These are phyloP conservation scores for Colletotrichum camelliae DNA, from an alignment of 2,329 filamentous ascomycete species.

Conservation along the genomic window DNA sequence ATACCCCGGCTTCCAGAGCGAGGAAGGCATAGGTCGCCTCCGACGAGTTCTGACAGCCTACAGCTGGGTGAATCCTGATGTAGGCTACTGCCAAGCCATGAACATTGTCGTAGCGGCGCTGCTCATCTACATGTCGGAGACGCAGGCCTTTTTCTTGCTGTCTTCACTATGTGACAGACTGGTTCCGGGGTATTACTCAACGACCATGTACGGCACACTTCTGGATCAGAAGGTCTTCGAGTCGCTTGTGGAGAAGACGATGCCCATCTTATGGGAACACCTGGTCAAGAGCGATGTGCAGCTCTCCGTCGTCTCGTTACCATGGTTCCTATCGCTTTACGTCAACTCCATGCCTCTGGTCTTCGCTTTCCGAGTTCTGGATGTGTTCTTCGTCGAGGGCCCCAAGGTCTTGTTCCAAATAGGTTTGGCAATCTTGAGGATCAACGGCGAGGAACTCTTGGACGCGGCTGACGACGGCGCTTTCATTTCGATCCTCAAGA, in stretches of 20 bases:
- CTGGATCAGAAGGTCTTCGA: slow-evolving; percentile 98
- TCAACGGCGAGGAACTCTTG: slow-evolving; percentile 94
- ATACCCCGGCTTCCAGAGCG: slow-evolving; percentile 95
- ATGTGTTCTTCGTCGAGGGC: slow-evolving; percentile 98
- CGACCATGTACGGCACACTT: slow-evolving; percentile 98
- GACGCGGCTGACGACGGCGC: slow-evolving; percentile 94
- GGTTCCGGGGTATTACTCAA: slow-evolving; percentile 96
- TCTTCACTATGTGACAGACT: slow-evolving; percentile 91
- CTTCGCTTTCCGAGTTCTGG: slow-evolving; percentile 94
- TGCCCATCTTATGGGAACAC: slow-evolving; percentile 98
- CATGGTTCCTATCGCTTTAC: slow-evolving; percentile 97
- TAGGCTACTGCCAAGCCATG: slow-evolving; percentile 99
- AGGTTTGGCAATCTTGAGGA: slow-evolving; percentile 92
- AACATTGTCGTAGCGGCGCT: slow-evolving; percentile 99
- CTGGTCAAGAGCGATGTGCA: slow-evolving; percentile 97
- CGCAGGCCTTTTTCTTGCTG: slow-evolving; percentile 93
- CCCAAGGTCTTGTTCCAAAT: slow-evolving; percentile 98
- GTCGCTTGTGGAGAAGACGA: slow-evolving; percentile 96
- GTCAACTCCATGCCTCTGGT: slow-evolving; percentile 99
- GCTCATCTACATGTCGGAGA: slow-evolving; percentile 97
- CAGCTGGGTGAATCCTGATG: slow-evolving; percentile 94
- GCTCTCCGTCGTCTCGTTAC: slow-evolving; percentile 93
- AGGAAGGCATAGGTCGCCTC: slow-evolving; percentile 90
- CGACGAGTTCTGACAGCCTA: slow-evolving; percentile 94
- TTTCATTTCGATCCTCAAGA: slow-evolving; percentile 95